These are phyloP conservation scores for Camptophora hylomeconis DNA, from an alignment of 2,329 filamentous ascomycete species.

Conservation along the genomic window DNA sequence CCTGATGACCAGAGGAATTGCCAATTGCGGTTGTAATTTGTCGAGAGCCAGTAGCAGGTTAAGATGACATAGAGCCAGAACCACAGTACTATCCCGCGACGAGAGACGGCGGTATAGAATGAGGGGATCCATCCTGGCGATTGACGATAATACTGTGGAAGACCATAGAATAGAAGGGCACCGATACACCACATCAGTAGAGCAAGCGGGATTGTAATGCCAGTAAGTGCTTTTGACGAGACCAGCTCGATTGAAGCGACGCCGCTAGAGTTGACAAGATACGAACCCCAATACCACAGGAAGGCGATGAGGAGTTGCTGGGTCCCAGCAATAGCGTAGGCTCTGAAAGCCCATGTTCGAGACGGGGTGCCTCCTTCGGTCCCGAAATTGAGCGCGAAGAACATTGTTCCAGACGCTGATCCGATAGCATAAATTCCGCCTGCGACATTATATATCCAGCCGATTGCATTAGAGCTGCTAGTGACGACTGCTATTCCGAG, in stretches of 20 bases:
- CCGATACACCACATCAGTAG: constrained; percentile 38
- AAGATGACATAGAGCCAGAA: too few species aligned
- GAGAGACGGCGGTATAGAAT: constrained; percentile 43
- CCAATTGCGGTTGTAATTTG: constrained; percentile 49
- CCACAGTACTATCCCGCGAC: constrained; percentile 36
- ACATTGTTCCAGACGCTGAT: constrained; percentile 49
- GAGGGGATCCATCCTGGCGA: constrained; percentile 42
- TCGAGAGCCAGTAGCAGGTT: constrained; percentile 47
- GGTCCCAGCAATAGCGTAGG: constrained; percentile 45
- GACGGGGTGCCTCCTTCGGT: constrained; percentile 50
- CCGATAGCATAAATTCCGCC: constrained; percentile 50
- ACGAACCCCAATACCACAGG: constrained; percentile 45
- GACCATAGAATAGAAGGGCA: constrained; percentile 35
- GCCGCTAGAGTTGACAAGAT: constrained; percentile 26
- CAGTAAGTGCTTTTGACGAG: constrained; percentile 21
- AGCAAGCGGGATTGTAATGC: constrained; percentile 33
- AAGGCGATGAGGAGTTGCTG: constrained; percentile 43
- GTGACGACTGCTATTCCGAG: constrained; percentile 50
- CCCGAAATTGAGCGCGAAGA: constrained; percentile 56
- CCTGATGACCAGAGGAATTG: constrained; percentile 40
- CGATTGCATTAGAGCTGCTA: constrained; percentile 19
- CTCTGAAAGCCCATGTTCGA: constrained; percentile 43
- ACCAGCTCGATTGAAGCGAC: constrained; percentile 24
- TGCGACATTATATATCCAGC: constrained; percentile 47
- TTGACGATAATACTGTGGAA: constrained; percentile 47